These are phyloP conservation scores for Sphaerostilbella broomeana DNA, from an alignment of 2,329 filamentous ascomycete species.

Conservation along the genomic window DNA sequence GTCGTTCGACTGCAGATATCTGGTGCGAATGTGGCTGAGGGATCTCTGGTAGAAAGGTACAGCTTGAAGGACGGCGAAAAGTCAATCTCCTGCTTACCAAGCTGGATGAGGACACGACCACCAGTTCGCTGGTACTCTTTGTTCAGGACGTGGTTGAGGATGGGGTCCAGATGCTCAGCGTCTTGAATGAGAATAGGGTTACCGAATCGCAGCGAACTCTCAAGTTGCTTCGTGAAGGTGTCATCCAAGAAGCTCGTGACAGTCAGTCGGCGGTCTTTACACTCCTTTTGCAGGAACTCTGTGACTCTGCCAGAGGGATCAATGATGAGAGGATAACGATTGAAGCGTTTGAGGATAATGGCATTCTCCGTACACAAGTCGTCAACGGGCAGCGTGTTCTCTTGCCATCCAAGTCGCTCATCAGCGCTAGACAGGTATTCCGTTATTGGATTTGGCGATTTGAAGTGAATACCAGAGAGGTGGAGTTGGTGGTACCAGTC, in stretches of 20 bases:
- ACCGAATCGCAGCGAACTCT: slow-evolving; percentile 93
- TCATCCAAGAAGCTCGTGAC: slow-evolving; percentile 98
- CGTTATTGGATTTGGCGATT: slow-evolving; percentile 87
- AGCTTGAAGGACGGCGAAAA: slow-evolving; percentile 96
- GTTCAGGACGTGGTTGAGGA: slow-evolving; percentile 97
- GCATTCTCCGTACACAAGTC: slow-evolving; percentile 98
- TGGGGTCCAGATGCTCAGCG: slow-evolving; percentile 92
- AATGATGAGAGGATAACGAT: slow-evolving; percentile 95
- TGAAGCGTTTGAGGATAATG: slow-evolving; percentile 95
- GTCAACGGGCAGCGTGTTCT: slow-evolving; percentile 86
- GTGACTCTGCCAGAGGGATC: slow-evolving; percentile 92
- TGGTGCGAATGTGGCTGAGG: slow-evolving; percentile 89
- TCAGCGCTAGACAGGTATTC: slow-evolving; percentile 97
- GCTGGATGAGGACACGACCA: slow-evolving; percentile 93
- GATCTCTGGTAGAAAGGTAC: slow-evolving; percentile 91
- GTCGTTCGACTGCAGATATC: slow-evolving; percentile 98
- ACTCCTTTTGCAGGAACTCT: slow-evolving; percentile 92
- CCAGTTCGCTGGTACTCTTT: slow-evolving; percentile 99
- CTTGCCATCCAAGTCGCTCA: slow-evolving; percentile 90
- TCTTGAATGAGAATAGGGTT: slow-evolving; percentile 98
- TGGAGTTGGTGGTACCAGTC: slow-evolving; percentile 94
- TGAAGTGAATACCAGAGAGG: slow-evolving; percentile 88
- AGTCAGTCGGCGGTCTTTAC: slow-evolving; percentile 85
- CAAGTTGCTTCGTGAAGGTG: slow-evolving; percentile 94
- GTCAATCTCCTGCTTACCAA: slow-evolving; percentile 97